Conservation (phyloP, 2,329 filamentous ascomycete species). For the Colletotrichum gigasporum region DNA sequence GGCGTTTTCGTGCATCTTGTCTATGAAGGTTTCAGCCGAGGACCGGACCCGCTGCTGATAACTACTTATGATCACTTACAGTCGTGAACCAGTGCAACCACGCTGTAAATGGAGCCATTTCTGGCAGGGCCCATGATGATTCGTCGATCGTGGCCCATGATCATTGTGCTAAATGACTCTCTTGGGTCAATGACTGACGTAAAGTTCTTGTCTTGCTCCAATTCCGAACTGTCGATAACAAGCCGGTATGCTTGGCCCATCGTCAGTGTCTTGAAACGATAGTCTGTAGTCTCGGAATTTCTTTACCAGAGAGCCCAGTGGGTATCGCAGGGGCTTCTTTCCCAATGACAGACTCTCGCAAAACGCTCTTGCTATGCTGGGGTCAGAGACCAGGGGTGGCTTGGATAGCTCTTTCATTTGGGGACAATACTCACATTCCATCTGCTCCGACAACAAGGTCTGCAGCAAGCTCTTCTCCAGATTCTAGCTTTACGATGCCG, state of each 20-base stretch:
- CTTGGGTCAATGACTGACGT: conserved; percentile 44
- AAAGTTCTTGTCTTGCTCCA: conserved; percentile 25
- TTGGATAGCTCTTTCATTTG: background rate
- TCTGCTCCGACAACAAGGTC: conserved; percentile 49
- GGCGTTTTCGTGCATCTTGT: conserved; percentile 47
- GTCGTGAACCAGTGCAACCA: conserved; percentile 56
- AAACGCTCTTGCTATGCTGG: background rate
- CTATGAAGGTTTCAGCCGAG: conserved; percentile 6
- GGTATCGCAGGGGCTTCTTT: conserved; percentile 36
- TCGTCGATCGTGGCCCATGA: conserved; percentile 51
- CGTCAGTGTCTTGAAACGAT: background rate
- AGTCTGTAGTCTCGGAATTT: background rate
- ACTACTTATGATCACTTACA: background rate
- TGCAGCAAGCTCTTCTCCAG: conserved; percentile 39
- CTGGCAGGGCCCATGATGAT: conserved; percentile 57
- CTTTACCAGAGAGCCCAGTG: conserved; percentile 43
- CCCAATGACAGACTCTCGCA: conserved; percentile 32
- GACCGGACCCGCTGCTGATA: too few relatives aligned
- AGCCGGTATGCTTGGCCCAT: conserved; percentile 44
- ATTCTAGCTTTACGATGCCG: conserved; percentile 43
- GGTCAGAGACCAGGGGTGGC: too few relatives aligned
- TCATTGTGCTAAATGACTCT: conserved; percentile 53
- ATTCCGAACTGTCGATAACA: conserved; percentile 34
- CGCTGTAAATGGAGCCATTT: conserved; percentile 49
- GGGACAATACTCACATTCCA: conserved; percentile 38